phyloP scores from a whole-genome alignment of 495 filamentous ascomycete species.

The Endocarpon pusillum region DNA sequence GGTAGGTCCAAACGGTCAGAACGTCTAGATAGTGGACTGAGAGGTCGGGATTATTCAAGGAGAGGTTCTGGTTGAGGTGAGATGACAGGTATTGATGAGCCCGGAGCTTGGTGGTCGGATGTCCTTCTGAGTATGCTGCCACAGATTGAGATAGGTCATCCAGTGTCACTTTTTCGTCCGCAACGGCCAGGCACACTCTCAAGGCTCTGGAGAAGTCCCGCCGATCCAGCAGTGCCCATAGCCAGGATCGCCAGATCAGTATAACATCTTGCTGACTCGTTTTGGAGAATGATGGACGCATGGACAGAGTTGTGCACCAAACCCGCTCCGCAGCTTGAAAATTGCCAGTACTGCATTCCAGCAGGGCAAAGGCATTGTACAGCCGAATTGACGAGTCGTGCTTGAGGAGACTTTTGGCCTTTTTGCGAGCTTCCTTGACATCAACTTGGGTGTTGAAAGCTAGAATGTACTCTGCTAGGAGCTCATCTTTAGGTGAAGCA shows the following conservation, averaged over 20 bases:
- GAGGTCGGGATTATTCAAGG: conserved; percentile 21
- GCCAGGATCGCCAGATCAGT: conserved; percentile 51
- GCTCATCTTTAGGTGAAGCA: conserved; percentile 21
- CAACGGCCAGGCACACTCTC: conserved; percentile 28
- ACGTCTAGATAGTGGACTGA: conserved; percentile 41
- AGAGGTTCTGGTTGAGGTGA: conserved; percentile 37
- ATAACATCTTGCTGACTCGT: conserved; percentile 24
- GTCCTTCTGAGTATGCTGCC: too few relatives aligned
- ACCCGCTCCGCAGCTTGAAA: conserved; percentile 39
- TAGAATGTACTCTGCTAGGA: conserved; percentile 53
- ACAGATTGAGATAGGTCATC: too few relatives aligned
- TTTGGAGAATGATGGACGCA: conserved; percentile 28
- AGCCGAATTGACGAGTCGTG: conserved; percentile 43
- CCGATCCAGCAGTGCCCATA: conserved; percentile 46
- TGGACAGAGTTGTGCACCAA: conserved; percentile 45
- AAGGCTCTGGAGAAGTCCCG: conserved; percentile 28
- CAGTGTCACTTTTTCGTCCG: conserved; percentile 16
- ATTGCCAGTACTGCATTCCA: conserved; percentile 45
- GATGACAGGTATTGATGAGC: conserved; percentile 32
- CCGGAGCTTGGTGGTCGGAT: neutral
- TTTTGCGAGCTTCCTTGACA: conserved; percentile 40
- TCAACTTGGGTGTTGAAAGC: conserved; percentile 47
- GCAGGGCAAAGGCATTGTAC: conserved; percentile 63
- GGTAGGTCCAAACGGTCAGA: conserved; percentile 45
- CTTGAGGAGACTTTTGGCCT: conserved; percentile 57